phyloP scores from a whole-genome alignment of 1,139 yeast genomes.

The Candida buenavistaensis region DNA sequence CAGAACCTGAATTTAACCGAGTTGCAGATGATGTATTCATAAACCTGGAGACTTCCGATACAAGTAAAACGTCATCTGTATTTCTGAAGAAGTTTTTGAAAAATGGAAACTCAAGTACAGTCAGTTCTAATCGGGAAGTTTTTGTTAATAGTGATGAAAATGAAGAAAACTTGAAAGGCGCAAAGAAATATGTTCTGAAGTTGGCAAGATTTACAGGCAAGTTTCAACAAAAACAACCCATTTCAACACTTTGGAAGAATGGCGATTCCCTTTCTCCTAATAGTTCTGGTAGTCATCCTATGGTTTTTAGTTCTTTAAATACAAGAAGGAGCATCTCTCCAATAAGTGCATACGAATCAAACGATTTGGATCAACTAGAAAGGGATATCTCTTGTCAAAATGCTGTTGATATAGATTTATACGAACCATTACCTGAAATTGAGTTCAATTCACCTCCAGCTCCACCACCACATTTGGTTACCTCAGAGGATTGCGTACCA shows the following conservation, averaged over 20 bases:
- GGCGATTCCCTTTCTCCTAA: neutral
- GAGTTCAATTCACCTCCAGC: slow-evolving; percentile 8
- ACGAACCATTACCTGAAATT: slow-evolving; percentile 2
- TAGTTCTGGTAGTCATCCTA: slow-evolving; percentile 5
- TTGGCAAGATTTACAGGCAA: slow-evolving; percentile 33
- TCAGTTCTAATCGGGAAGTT: slow-evolving; percentile 11
- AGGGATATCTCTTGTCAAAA: slow-evolving; percentile 18
- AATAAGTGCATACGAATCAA: slow-evolving; percentile 13
- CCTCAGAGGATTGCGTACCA: neutral
- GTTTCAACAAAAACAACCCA: slow-evolving; percentile 39
- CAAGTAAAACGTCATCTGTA: slow-evolving; percentile 14
- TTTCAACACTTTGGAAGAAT: slow-evolving; percentile 25
- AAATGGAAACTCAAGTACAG: slow-evolving; percentile 7
- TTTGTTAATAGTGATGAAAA: slow-evolving; percentile 16
- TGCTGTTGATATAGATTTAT: slow-evolving; percentile 1
- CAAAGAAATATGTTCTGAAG: slow-evolving; percentile 26
- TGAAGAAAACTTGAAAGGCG: slow-evolving; percentile 17
- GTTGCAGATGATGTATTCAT: slow-evolving; percentile 30
- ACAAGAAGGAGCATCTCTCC: slow-evolving; percentile 13
- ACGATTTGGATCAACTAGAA: slow-evolving; percentile 23
- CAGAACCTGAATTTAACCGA: neutral
- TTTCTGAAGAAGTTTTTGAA: slow-evolving; percentile 16
- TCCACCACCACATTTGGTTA: slow-evolving; percentile 14
- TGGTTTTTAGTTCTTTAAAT: slow-evolving; percentile 6
- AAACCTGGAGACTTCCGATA: slow-evolving; percentile 16